Conservation (phyloP, 169 alveolate species). For the Plasmodium fragile region DNA sequence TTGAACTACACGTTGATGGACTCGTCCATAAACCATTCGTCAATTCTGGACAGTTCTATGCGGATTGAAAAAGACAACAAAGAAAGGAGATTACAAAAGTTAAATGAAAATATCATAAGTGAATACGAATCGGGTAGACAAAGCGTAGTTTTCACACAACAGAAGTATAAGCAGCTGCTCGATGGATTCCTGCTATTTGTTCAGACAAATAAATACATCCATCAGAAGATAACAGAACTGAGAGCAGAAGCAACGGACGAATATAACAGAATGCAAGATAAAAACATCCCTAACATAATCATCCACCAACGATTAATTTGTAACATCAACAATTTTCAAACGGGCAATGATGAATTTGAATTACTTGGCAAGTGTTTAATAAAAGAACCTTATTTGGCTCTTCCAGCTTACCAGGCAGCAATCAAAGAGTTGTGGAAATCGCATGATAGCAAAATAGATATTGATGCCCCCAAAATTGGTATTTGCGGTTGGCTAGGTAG, state of each 20-base stretch:
- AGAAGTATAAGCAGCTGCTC: conserved; percentile 59
- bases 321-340: conserved; percentile 81
- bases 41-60: conserved; percentile 63
- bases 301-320: conserved; percentile 82
- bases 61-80: conserved; percentile 43
- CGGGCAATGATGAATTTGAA: conserved; percentile 78
- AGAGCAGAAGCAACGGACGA: conserved; percentile 70
- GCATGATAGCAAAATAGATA: conserved; percentile 80
- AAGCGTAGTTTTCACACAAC: conserved; percentile 74
- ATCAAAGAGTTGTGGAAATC: conserved; percentile 87
- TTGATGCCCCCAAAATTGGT: conserved; percentile 87
- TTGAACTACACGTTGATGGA: conserved; percentile 61
- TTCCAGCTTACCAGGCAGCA: conserved; percentile 90
- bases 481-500: conserved; percentile 97
- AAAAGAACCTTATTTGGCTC: conserved; percentile 86
- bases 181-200: conserved; percentile 58
- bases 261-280: conserved; percentile 56
- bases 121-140: conserved; percentile 72
- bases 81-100: conserved; percentile 40
- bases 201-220: conserved; percentile 64
- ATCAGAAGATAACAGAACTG: conserved; percentile 48
- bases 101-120: conserved; percentile 54
- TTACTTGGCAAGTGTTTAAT: conserved; percentile 79
- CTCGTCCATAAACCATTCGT: conserved; percentile 56
- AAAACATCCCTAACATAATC: conserved; percentile 79